Evolutionary conservation across 768 basidiomycete genomes (phyloP).

Genomic region (Leccinum uliginosum): DNA sequence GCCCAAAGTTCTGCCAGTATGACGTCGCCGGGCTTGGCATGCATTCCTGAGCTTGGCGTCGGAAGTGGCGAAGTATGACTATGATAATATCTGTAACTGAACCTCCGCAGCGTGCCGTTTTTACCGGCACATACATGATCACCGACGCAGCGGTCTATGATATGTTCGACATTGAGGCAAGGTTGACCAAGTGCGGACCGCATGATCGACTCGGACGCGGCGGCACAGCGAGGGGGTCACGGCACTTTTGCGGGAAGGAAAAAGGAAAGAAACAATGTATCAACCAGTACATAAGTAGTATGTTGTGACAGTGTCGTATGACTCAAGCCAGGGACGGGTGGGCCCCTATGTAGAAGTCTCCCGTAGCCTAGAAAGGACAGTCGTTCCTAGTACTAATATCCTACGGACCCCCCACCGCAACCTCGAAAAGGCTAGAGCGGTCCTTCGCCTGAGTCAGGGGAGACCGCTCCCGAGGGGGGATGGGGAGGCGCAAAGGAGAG

Average conservation of each 20-base stretch:
- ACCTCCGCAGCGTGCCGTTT: background rate
- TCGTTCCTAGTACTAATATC: background rate
- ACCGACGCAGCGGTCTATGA: background rate
- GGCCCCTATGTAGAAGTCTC: background rate
- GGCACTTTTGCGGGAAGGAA: background rate
- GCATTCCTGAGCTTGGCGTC: background rate
- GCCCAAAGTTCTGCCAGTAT: too few species aligned
- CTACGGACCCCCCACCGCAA: background rate
- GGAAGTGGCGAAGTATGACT: background rate
- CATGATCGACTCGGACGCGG: too few species aligned
- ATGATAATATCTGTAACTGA: background rate
- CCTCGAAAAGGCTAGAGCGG: background rate
- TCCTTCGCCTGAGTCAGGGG: background rate
- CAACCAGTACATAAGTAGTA: too few species aligned
- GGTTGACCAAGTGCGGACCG: background rate
- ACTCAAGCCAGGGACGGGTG: background rate
- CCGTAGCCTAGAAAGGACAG: too few species aligned
- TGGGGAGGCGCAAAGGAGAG: background rate
- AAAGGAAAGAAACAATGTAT: background rate
- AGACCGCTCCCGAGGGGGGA: background rate
- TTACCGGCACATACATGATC: background rate
- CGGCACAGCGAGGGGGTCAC: too few species aligned
- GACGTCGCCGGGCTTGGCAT: too few species aligned
- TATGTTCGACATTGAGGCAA: background rate
- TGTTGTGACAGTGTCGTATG: too few species aligned